Evolutionary conservation across 1,284 basidiomycete genomes (phyloP).

Genomic region (Ustilago loliicola): DNA sequence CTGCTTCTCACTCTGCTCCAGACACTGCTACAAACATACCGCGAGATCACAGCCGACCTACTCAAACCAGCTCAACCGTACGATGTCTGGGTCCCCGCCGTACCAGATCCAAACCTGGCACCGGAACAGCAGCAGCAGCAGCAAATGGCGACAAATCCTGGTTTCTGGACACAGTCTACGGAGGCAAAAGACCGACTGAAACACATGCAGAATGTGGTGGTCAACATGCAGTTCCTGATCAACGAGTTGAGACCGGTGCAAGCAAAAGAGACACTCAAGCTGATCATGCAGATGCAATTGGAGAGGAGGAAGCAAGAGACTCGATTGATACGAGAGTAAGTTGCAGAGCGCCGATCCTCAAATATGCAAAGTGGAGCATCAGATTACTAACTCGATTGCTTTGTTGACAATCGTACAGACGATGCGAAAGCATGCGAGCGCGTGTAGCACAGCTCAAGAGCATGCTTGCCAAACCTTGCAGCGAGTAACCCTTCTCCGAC

Average conservation of each 20-base stretch:
- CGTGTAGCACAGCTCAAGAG: conserved; percentile 31
- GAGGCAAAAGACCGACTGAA: conserved; percentile 59
- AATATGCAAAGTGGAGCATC: neutral
- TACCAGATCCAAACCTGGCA: conserved; percentile 33
- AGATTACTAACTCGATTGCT: neutral
- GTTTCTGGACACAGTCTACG: conserved; percentile 54
- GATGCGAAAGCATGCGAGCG: conserved; percentile 38
- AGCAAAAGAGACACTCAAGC: conserved; percentile 59
- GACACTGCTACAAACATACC: conserved; percentile 68
- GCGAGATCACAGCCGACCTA: conserved; percentile 56
- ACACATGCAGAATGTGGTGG: conserved; percentile 64
- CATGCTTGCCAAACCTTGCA: conserved; percentile 26
- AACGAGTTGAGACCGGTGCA: conserved; percentile 67
- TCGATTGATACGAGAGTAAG: conserved; percentile 50
- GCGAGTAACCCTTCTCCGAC: neutral
- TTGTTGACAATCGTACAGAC: conserved; percentile 4
- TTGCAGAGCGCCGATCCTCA: neutral
- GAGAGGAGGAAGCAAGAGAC: conserved; percentile 57
- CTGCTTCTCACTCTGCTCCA: conserved; percentile 60
- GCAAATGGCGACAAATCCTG: conserved; percentile 39
- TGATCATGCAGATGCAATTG: conserved; percentile 58
- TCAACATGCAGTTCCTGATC: conserved; percentile 67
- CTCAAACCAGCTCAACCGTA: conserved; percentile 62
- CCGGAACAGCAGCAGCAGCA: conserved; percentile 42
- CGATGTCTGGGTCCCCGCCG: conserved; percentile 53